A percentile compares a stretch with the other conserved stretches of the same genome.
phyloP scores from a whole-genome alignment of 2,329 filamentous ascomycete species.

The Fonsecaea nubica region DNA sequence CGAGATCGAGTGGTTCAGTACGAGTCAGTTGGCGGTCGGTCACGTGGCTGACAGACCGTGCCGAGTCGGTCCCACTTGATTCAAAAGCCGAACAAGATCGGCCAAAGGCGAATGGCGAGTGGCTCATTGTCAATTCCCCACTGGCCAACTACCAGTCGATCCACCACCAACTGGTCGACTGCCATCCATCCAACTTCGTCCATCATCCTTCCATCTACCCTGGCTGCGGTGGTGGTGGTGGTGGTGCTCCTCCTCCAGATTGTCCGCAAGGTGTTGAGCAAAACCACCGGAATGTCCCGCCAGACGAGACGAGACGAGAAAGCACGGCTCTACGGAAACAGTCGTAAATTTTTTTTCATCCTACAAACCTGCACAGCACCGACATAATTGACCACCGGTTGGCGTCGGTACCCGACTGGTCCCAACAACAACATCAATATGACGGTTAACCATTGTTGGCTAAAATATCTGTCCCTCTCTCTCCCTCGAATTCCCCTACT shows the following conservation, averaged over 20 bases:
- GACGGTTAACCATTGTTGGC: background rate
- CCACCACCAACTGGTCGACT: background rate
- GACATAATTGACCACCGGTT: background rate
- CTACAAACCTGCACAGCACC: background rate
- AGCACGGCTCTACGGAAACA: background rate
- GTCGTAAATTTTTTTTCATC: background rate
- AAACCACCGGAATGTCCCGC: background rate
- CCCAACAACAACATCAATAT: background rate
- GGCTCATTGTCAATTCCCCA: no score
- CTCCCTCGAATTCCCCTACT: background rate
- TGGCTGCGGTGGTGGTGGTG: no score
- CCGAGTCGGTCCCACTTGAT: no score
- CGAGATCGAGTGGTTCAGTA: background rate
- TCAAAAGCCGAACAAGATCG: background rate
- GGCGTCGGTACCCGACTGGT: constrained; percentile 5
- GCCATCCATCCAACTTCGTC: background rate
- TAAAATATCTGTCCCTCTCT: background rate
- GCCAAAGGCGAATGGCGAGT: no score
- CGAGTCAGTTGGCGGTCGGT: no score
- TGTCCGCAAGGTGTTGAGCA: background rate
- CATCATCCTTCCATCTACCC: background rate
- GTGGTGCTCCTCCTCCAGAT: no score
- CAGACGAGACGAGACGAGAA: background rate
- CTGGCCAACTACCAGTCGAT: background rate
- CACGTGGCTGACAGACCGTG: no score